phyloP scores from a whole-genome alignment of 108 stramenopile genomes.

The Hondaea fermentalgiana region DNA sequence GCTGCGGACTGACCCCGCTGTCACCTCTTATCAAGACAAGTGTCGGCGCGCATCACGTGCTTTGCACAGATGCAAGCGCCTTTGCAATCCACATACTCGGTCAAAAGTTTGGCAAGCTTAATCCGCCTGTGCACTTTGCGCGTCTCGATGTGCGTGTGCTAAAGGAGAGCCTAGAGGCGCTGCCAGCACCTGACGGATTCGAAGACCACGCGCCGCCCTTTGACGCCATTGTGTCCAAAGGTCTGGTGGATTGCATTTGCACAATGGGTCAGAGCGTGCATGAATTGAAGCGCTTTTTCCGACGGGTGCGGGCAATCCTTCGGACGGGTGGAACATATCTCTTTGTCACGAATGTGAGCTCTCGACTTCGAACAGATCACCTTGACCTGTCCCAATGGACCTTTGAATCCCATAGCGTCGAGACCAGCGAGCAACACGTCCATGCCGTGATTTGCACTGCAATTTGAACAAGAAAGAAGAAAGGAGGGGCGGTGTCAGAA shows the following conservation, averaged over 20 bases:
- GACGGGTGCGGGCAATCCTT: not conserved
- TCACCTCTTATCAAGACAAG: not conserved
- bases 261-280: not conserved
- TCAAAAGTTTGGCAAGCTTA: not conserved
- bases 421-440: too few species aligned
- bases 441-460: not conserved
- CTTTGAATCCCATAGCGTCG: not conserved
- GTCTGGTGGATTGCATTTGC: not conserved
- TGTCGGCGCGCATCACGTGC: not conserved
- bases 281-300: not conserved
- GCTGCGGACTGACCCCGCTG: not conserved
- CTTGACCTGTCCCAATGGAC: not conserved
- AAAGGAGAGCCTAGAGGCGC: not conserved
- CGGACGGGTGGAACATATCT: not conserved
- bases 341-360: not conserved
- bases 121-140: not conserved
- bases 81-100: not conserved
- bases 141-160: not conserved
- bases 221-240: not conserved
- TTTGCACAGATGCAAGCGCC: not conserved
- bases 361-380: not conserved
- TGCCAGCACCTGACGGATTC: not conserved
- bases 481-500: not conserved
- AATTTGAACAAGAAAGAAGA: not conserved
- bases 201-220: not conserved